Conservation (phyloP, 2,329 filamentous ascomycete species). For the Colletotrichum cuscutae region DNA sequence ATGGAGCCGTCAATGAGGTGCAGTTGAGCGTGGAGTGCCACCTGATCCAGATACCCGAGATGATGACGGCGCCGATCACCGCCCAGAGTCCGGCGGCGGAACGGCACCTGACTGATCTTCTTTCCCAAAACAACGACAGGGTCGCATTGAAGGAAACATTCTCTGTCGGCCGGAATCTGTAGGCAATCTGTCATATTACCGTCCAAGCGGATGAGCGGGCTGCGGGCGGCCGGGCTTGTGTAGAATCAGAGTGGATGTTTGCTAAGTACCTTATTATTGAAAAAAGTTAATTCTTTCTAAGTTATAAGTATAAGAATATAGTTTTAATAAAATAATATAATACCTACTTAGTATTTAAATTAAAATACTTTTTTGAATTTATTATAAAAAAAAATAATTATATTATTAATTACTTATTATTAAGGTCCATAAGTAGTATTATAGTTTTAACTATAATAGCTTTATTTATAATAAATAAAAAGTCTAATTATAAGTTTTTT, state of each 20-base stretch:
- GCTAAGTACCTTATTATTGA: no score
- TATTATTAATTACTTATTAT: no score
- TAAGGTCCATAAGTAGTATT: no score
- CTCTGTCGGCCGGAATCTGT: conserved; percentile 21
- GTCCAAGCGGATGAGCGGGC: conserved; percentile 24
- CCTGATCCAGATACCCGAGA: conserved; percentile 36
- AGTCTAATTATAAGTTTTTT: no score
- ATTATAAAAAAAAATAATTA: no score
- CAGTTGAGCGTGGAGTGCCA: conserved; percentile 31
- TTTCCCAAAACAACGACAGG: conserved; percentile 24
- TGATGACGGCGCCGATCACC: conserved; percentile 36
- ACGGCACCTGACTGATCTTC: conserved; percentile 34
- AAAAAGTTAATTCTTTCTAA: no score
- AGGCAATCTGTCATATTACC: conserved; percentile 29
- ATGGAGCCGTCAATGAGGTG: conserved; percentile 22
- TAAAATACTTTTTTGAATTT: no score
- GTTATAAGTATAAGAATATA: no score
- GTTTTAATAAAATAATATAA: no score
- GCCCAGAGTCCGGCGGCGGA: conserved; percentile 22
- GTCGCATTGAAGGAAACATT: conserved; percentile 31
- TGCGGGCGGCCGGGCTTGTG: conserved; percentile 17
- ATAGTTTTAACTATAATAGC: no score
- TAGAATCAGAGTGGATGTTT: conserved; percentile 31
- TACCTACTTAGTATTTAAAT: no score
- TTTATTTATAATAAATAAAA: no score